Conservation (phyloP, 257 asterid species). For the Forsythia suspensa region DNA sequence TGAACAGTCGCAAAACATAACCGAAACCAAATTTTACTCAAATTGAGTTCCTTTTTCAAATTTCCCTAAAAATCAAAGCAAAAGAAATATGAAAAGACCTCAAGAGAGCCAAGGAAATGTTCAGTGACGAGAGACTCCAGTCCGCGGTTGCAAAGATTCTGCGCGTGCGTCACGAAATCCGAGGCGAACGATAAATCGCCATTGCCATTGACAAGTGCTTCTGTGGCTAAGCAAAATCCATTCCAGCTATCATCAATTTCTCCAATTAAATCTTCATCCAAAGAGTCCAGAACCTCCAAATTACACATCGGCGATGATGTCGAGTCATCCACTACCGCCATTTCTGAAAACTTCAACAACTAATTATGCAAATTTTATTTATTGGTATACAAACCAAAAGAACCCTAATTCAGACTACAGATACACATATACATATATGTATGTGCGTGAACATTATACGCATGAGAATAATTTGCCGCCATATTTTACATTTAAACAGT, state of each 20-base stretch:
- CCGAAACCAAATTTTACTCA: background rate
- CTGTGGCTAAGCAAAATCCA: constrained; percentile 55
- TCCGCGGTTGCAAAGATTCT: constrained; percentile 52
- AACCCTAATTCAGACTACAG: background rate
- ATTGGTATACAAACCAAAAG: background rate
- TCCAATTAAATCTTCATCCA: constrained; percentile 42
- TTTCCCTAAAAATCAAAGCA: background rate
- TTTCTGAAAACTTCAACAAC: constrained; percentile 4
- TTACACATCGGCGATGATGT: constrained; percentile 44
- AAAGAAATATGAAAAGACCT: constrained; percentile 48
- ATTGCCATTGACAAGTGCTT: constrained; percentile 47
- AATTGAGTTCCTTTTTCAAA: background rate
- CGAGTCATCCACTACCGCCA: constrained; percentile 48
- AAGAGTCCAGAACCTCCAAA: constrained; percentile 57
- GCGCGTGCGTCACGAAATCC: constrained; percentile 47
- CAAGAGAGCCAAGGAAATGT: constrained; percentile 64
- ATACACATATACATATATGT: background rate
- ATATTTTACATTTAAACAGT: background rate
- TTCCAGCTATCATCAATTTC: constrained; percentile 71
- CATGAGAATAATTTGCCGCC: background rate
- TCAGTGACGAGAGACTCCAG: constrained; percentile 64
- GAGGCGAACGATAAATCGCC: constrained; percentile 43
- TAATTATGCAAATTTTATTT: background rate
- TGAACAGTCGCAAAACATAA: background rate
- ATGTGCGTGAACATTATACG: background rate